phyloP scores from a whole-genome alignment of 768 basidiomycete genomes.

The Tulasnella sp. region DNA sequence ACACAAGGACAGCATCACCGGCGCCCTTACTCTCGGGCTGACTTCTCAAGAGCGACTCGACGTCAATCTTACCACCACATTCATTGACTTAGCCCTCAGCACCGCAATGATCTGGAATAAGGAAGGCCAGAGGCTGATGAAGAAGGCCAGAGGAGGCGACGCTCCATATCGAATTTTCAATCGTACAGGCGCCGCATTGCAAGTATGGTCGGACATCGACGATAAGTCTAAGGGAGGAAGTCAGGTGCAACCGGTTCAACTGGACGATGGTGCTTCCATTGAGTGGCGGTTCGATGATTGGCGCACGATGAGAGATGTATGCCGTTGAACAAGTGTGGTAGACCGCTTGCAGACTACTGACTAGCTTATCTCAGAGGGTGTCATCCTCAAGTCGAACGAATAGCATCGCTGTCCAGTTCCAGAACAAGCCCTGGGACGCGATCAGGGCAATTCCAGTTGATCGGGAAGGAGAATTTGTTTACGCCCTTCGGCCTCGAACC shows the following conservation, averaged over 20 bases:
- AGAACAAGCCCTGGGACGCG: conserved; percentile 83
- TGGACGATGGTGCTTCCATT: conserved; percentile 64
- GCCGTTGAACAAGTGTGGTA: conserved; percentile 20
- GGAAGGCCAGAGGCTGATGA: conserved; percentile 61
- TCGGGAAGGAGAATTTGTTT: conserved; percentile 84
- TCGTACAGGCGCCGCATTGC: conserved; percentile 76
- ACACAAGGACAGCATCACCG: conserved; percentile 42
- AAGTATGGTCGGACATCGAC: conserved; percentile 78
- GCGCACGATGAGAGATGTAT: conserved; percentile 85
- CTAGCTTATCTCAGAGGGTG: conserved; percentile 41
- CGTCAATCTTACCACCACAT: conserved; percentile 82
- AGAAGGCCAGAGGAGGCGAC: conserved; percentile 75
- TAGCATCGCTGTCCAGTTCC: conserved; percentile 74
- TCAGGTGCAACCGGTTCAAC: conserved; percentile 41
- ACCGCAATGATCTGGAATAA: conserved; percentile 64
- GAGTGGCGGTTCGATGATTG: conserved; percentile 99
- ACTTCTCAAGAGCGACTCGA: conserved; percentile 78
- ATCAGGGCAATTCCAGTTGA: conserved; percentile 85
- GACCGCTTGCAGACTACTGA: not conserved
- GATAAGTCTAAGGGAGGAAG: conserved; percentile 44
- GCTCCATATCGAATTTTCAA: conserved; percentile 92
- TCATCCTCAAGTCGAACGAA: conserved; percentile 62
- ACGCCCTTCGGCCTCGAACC: conserved; percentile 70
- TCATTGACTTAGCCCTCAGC: conserved; percentile 75
- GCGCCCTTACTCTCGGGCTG: conserved; percentile 52